Percentiles rank a stretch among this genome's conserved stretches.
Evolutionary conservation across 306 rosid species (phyloP).

Genomic region (Fagus sylvatica): DNA sequence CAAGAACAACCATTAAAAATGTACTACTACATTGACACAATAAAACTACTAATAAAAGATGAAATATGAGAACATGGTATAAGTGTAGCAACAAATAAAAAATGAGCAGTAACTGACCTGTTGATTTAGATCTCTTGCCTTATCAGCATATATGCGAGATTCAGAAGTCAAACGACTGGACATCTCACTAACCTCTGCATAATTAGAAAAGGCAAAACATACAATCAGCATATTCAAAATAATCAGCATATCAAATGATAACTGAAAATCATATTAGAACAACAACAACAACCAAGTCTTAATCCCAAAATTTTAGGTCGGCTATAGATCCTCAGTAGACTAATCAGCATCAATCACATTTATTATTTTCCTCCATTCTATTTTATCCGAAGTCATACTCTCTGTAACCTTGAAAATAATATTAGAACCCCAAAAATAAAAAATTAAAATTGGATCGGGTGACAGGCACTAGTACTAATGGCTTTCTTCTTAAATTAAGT

Average conservation of each 20-base stretch:
- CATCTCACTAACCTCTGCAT: conserved; percentile 97
- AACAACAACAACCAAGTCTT: too few species aligned
- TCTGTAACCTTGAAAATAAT: too few species aligned
- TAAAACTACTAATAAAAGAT: not conserved
- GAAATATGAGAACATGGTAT: not conserved
- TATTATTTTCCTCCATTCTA: too few species aligned
- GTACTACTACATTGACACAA: not conserved
- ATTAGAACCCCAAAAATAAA: too few species aligned
- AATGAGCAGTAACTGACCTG: conserved; percentile 61
- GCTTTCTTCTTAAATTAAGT: not conserved
- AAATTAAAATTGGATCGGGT: too few species aligned
- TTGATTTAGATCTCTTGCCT: conserved; percentile 86
- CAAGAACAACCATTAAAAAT: too few species aligned
- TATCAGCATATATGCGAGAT: conserved; percentile 89
- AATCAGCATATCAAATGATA: not conserved
- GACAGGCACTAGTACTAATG: not conserved
- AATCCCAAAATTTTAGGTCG: too few species aligned
- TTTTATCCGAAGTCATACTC: too few species aligned
- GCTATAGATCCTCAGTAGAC: too few species aligned
- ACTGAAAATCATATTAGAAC: not conserved
- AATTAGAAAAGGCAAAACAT: conserved; percentile 22
- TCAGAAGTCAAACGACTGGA: conserved; percentile 89
- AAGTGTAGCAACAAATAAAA: not conserved
- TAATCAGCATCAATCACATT: not conserved
- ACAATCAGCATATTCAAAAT: not conserved